Evolutionary conservation across 2,329 filamentous ascomycete genomes (phyloP), one percentile per base, ranked within the genome.

Genomic region (Sclerotinia subarctica): DNA sequence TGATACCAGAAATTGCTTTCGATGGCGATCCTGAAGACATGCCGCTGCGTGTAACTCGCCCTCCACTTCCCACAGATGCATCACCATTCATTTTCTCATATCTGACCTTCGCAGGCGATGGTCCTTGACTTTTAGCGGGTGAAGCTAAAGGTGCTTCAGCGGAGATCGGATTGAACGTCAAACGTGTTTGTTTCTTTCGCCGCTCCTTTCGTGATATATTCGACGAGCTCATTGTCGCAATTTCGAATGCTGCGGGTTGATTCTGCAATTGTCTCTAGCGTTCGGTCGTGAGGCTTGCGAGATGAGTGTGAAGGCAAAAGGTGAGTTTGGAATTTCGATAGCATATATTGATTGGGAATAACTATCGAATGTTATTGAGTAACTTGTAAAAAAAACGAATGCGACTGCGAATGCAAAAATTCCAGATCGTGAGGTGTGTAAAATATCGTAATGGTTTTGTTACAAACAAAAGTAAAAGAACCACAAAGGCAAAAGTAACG

Each of bases 181-280:
- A 68, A 15, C 71, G 71, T 13, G 75, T 77, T 62, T 77, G 76
- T 26, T 70, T 68, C 57, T 74, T 75, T 32, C 70, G 72, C 3
- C 71, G 70, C 11, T 57, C 58, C 66, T 71, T 72, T 29, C 71
- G 72, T 52, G 71, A 65, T 26, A 74, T 47, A 53, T 74, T 76
- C 1, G 72, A 72, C 26, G 72, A 67, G 15, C 56, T 49, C 65
- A 67, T 67, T 44, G 13, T 63, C 24, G 67, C 71, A 73, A 73
- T 11, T 4, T 69, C n/a, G 32, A 13, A 26, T 35, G 29, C 24
- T 66, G 52, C 24, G 54, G n/a, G 38, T 17, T 42, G 32, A 17
- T 51, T 51, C 11, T 42, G 11, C 0, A 51, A 19, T 51, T 38
- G 15, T 51, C 21, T 51, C n/a, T 19, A 21, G 26, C 10, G 46